Percentiles rank a stretch among this genome's conserved stretches.
These are phyloP conservation scores for Prunus yedoensis DNA, from an alignment of 331 rosid genomes.

Conservation along the genomic window DNA sequence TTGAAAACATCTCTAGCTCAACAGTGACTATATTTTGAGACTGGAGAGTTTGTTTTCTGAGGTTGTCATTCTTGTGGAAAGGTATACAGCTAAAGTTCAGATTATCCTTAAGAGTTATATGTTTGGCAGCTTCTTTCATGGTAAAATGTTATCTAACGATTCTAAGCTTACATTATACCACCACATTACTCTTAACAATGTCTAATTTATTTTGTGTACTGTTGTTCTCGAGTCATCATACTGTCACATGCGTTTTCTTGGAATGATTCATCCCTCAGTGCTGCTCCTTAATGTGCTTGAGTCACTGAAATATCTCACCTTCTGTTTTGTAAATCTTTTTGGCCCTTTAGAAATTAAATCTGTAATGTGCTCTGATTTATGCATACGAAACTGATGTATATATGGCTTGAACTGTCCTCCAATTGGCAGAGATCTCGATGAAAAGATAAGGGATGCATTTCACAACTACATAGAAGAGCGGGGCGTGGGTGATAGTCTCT, in stretches of 20 bases:
- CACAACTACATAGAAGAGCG: slow-evolving; percentile 84
- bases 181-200: background rate
- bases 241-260: background rate
- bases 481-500: slow-evolving; percentile 75
- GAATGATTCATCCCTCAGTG: background rate
- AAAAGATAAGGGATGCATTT: slow-evolving; percentile 69
- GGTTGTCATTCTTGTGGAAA: background rate
- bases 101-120: background rate
- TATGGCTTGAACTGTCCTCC: slow-evolving; percentile 2
- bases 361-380: background rate
- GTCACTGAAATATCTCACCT: no score
- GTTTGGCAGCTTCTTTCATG: background rate
- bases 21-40: background rate
- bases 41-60: background rate
- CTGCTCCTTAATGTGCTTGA: background rate
- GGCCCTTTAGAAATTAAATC: background rate
- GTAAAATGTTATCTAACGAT: background rate
- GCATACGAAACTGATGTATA: background rate
- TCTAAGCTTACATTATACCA: no score
- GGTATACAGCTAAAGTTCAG: background rate
- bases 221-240: background rate
- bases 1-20: background rate
- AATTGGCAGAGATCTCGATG: slow-evolving; percentile 73
- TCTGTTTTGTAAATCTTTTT: background rate
- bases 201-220: background rate